Evolutionary conservation across 2,329 filamentous ascomycete species (phyloP).

Genomic region (Apiospora sp.): DNA sequence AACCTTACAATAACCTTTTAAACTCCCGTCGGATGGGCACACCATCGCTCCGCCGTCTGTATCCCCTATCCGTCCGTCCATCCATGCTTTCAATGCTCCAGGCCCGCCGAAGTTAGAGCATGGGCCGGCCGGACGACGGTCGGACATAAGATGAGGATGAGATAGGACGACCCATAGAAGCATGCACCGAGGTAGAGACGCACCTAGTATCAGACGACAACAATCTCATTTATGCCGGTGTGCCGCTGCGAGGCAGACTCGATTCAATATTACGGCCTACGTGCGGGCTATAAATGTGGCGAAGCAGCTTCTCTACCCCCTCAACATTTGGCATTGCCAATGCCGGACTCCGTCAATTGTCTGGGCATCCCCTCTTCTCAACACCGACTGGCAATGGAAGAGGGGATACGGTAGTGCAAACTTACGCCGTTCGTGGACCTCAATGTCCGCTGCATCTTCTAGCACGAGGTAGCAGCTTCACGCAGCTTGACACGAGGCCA

Average conservation of each 20-base stretch:
- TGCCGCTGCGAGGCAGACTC: not conserved
- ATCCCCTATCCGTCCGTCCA: not conserved
- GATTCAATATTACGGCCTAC: not conserved
- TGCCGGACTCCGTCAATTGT: not conserved
- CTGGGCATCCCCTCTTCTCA: not conserved
- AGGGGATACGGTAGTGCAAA: not conserved
- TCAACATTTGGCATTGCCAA: not conserved
- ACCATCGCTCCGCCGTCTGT: not conserved
- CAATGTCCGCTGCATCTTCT: not conserved
- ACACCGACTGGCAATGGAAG: not conserved
- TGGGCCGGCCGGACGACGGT: not conserved
- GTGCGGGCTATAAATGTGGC: not conserved
- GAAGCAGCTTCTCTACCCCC: not conserved
- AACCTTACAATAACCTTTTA: not conserved
- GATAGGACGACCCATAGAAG: slow-evolving; percentile 13
- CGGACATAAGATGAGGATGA: not conserved
- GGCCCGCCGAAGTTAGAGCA: not conserved
- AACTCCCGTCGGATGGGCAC: not conserved
- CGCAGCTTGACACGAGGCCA: not conserved
- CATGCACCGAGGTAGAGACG: not conserved
- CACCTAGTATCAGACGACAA: not conserved
- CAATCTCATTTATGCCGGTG: not conserved
- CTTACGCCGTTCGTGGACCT: not conserved
- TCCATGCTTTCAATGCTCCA: not conserved
- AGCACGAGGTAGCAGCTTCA: not conserved